phyloP scores from a whole-genome alignment of 805 yeast species.

The Candida sanyiensis region DNA sequence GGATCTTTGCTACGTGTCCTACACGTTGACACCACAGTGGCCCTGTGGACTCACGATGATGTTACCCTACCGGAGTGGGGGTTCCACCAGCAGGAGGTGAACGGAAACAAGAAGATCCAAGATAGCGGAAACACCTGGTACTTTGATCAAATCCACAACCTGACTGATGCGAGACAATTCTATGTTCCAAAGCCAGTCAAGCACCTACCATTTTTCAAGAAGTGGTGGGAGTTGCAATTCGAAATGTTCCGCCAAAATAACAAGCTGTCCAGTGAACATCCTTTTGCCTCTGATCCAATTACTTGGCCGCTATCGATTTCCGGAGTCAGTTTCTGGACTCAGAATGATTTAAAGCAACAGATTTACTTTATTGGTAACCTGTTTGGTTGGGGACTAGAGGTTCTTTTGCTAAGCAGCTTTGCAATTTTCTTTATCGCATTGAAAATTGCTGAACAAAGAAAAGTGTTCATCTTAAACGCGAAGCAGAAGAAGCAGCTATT shows the following conservation, averaged over 20 bases:
- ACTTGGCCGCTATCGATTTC: conserved; percentile 85
- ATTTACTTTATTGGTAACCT: conserved; percentile 88
- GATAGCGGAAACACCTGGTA: conserved; percentile 71
- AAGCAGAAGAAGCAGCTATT: conserved; percentile 66
- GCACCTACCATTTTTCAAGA: conserved; percentile 65
- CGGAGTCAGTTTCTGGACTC: conserved; percentile 97
- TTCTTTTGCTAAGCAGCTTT: conserved; percentile 54
- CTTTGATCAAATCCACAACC: conserved; percentile 60
- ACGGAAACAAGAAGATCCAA: conserved; percentile 80
- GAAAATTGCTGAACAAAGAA: conserved; percentile 72
- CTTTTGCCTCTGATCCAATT: conserved; percentile 89
- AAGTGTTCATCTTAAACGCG: conserved; percentile 49
- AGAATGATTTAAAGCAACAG: conserved; percentile 57
- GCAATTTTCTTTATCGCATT: conserved; percentile 65
- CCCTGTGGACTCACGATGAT: conserved; percentile 90
- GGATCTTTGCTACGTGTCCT: conserved; percentile 63
- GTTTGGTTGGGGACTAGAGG: conserved; percentile 86
- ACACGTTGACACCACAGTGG: conserved; percentile 84
- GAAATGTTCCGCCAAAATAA: conserved; percentile 92
- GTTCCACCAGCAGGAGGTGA: conserved; percentile 83
- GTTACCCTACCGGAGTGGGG: conserved; percentile 93
- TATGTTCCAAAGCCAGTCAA: conserved; percentile 61
- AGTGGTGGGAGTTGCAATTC: conserved; percentile 85
- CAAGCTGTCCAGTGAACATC: conserved; percentile 80
- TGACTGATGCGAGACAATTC: conserved; percentile 57